Percentiles rank a stretch among this genome's conserved stretches.
Conservation (phyloP, 345 rosid species). For the Gossypium stocksii region DNA sequence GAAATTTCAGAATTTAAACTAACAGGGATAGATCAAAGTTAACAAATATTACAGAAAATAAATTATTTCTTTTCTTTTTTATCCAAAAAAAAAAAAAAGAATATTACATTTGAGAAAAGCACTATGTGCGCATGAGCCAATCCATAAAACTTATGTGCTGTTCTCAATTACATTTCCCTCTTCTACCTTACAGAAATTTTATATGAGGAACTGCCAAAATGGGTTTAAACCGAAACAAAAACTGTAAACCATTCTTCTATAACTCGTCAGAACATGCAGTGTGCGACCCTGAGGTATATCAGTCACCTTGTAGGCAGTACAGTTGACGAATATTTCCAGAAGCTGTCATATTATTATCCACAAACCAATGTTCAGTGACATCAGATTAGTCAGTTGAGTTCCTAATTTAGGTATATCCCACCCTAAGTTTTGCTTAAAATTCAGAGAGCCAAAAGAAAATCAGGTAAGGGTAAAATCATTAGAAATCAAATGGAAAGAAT, state of each 20-base stretch:
- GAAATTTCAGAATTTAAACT: slow-evolving; percentile 13
- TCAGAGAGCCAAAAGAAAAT: background rate
- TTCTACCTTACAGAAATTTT: slow-evolving; percentile 11
- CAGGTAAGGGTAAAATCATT: background rate
- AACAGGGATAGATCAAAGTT: slow-evolving; percentile 13
- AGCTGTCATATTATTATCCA: slow-evolving; percentile 43
- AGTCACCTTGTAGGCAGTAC: slow-evolving; percentile 95
- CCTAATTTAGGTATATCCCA: background rate
- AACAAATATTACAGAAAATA: slow-evolving; percentile 26
- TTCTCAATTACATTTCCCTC: slow-evolving; percentile 17
- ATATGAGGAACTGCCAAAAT: slow-evolving; percentile 9
- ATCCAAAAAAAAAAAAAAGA: slow-evolving; percentile 18
- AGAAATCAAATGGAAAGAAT: background rate
- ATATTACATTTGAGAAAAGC: slow-evolving; percentile 30
- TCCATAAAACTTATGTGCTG: slow-evolving; percentile 15
- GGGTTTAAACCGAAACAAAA: slow-evolving; percentile 21
- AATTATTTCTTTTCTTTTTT: background rate
- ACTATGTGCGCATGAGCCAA: slow-evolving; percentile 21
- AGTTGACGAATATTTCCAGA: slow-evolving; percentile 98
- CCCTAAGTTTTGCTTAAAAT: background rate
- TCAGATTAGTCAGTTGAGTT: background rate
- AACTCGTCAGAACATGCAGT: slow-evolving; percentile 9
- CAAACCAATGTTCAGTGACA: background rate
- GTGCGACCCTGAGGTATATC: slow-evolving; percentile 21
- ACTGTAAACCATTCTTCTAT: slow-evolving; percentile 19